Evolutionary conservation across 2,329 filamentous ascomycete species (phyloP).

Genomic region (Laburnicola sp.): DNA sequence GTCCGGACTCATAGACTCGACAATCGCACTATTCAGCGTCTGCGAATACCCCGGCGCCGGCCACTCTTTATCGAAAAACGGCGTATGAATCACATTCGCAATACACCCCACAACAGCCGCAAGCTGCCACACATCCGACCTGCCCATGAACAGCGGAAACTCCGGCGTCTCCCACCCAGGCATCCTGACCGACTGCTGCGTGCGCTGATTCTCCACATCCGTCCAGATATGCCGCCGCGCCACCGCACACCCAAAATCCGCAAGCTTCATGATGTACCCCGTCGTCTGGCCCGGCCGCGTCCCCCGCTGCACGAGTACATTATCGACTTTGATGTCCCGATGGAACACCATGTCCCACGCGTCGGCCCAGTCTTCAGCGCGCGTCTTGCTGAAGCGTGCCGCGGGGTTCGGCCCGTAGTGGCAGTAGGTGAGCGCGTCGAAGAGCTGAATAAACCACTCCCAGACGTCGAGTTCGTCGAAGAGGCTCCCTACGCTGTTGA

Average conservation of each 20-base stretch:
- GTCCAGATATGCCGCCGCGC: conserved; percentile 1
- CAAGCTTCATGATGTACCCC: conserved; percentile 5
- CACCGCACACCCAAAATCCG: conserved; percentile 13
- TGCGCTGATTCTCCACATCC: not conserved
- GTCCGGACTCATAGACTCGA: conserved; percentile 1
- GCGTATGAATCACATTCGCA: conserved; percentile 1
- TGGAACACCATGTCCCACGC: conserved; percentile 10
- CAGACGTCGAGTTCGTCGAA: conserved; percentile 12
- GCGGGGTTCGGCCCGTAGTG: conserved; percentile 9
- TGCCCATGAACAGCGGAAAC: not conserved
- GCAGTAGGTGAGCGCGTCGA: conserved; percentile 10
- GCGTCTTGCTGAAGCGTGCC: not conserved
- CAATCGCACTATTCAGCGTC: conserved; percentile 6
- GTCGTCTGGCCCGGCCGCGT: conserved; percentile 5
- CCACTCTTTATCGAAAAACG: not conserved
- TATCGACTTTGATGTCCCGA: conserved; percentile 11
- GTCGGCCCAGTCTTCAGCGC: not conserved
- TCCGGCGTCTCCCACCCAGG: conserved; percentile 1
- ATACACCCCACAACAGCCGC: conserved; percentile 11
- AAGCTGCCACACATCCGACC: conserved; percentile 10
- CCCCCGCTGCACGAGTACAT: conserved; percentile 3
- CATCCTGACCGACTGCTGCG: not conserved
- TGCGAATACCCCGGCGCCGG: conserved; percentile 12
- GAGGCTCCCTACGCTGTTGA: not conserved
- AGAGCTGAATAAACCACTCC: conserved; percentile 15